Conservation (phyloP, 1,284 basidiomycete species). For the Termitomyces sp. region DNA sequence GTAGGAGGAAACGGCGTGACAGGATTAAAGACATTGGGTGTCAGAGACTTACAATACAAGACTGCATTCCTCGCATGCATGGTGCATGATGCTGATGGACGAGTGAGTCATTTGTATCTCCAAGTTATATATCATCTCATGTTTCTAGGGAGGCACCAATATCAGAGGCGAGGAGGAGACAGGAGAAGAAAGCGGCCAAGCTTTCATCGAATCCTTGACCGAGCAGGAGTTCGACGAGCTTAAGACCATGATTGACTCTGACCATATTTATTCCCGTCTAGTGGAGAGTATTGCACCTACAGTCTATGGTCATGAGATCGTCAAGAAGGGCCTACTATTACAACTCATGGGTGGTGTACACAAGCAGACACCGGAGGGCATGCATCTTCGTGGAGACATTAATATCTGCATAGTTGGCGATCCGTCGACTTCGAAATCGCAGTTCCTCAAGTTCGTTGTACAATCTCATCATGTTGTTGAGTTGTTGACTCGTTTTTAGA, state of each 20-base stretch:
- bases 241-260: conserved; percentile 86
- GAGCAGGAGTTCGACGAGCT: conserved; percentile 95
- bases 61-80: conserved; percentile 98
- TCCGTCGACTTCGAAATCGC: conserved; percentile 95
- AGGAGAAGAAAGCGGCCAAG: conserved; percentile 69
- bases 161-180: conserved; percentile 84
- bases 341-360: conserved; percentile 99
- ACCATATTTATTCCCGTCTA: conserved; percentile 91
- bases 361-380: conserved; percentile 94
- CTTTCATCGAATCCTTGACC: conserved; percentile 85
- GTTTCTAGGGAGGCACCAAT: conserved; percentile 67
- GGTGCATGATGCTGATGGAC: conserved; percentile 87
- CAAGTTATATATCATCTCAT: not conserved
- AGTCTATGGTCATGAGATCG: conserved; percentile 97
- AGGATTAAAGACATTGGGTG: conserved; percentile 91
- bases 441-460: conserved; percentile 89
- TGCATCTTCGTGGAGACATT: conserved; percentile 95
- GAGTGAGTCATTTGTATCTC: conserved; percentile 46
- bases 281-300: conserved; percentile 97
- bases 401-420: conserved; percentile 99
- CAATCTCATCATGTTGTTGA: not conserved
- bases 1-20: conserved; percentile 87
- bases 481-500: conserved; percentile 35
- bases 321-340: conserved; percentile 96
- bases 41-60: conserved; percentile 95